These are phyloP conservation scores for Cyclotella cryptica DNA, from an alignment of 108 stramenopile genomes.

Conservation along the genomic window DNA sequence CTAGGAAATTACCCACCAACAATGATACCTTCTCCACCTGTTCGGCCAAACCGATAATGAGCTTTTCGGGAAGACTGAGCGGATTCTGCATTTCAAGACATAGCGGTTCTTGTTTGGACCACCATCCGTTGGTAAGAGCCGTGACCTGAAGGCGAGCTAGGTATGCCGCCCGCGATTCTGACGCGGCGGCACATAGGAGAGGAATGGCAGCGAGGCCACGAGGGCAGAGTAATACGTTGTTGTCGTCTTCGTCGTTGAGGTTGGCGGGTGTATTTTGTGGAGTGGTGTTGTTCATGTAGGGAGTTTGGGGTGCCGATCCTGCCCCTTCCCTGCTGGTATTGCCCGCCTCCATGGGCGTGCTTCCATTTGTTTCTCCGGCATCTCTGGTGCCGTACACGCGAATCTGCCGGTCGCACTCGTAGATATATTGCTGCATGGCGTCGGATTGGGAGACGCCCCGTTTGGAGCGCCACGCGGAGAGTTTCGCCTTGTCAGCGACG, in stretches of 20 bases:
- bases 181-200: slow-evolving; percentile 80
- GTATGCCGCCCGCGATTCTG: slow-evolving; percentile 81
- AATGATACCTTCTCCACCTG: slow-evolving; percentile 67
- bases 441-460: slow-evolving; percentile 64
- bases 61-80: slow-evolving; percentile 64
- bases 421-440: slow-evolving; percentile 78
- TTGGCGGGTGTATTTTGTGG: slow-evolving; percentile 44
- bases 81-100: slow-evolving; percentile 64
- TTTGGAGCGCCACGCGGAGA: slow-evolving; percentile 78
- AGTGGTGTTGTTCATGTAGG: slow-evolving; percentile 15
- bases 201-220: slow-evolving; percentile 85
- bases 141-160: slow-evolving; percentile 66
- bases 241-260: slow-evolving; percentile 11
- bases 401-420: slow-evolving; percentile 85
- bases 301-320: slow-evolving; percentile 18
- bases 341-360: slow-evolving; percentile 13
- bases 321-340: background rate
- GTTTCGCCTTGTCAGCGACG: slow-evolving; percentile 81
- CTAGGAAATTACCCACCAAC: slow-evolving; percentile 31
- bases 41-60: slow-evolving; percentile 60
- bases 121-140: slow-evolving; percentile 72
- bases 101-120: slow-evolving; percentile 84
- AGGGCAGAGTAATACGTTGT: slow-evolving; percentile 49
- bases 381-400: slow-evolving; percentile 71
- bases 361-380: slow-evolving; percentile 2